Evolutionary conservation across 257 asterid genomes (phyloP), one percentile per base, ranked within the genome.

Genomic region (Phtheirospermum japonicum): DNA sequence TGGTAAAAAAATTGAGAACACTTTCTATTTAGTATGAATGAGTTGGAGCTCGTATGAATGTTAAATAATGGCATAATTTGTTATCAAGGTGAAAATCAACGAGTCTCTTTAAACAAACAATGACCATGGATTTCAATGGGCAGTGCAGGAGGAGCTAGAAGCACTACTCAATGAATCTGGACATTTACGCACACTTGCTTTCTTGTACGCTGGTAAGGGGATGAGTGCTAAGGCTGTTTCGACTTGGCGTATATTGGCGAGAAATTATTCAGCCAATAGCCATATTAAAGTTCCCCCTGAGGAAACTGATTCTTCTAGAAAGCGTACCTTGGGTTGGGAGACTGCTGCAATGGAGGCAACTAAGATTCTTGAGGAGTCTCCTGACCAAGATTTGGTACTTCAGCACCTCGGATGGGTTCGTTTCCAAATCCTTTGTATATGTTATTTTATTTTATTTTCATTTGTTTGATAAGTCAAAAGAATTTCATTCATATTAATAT

Each of bases 111-210:
- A 23, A 23, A 23, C 28, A 65, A 73, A 76, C 64, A 71, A 63
- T 81, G 80, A 79, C 80, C 77, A 73, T 77, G 67, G 70, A 71
- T 75, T 73, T 75, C 77, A 79, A 80, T 82, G 89, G 97, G 80
- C 95, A 85, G 96, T 83, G 91, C 99, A 93, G 99, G 99, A 93
- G 88, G 99, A 93, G 85, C 85, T 93, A 74, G 99, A 93, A 78
- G 68, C 88, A 43, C 70, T 93, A 68, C 78, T 93, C 74, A 83
- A 63, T 67, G 99, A 85, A 28, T 89, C 99, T 73, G 95, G 97
- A 74, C 99, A 93, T 81, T 71, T 85, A 70, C 88, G 96, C 53
- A 69, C 96, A 40, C 97, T 93, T 73, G 99, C 99, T 65, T 87
- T 89, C 76, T 72, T 93, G 59, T 93, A 82, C 71, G 82, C 99